Conservation (phyloP, 345 rosid species). For the Eucalyptus curtisii region DNA sequence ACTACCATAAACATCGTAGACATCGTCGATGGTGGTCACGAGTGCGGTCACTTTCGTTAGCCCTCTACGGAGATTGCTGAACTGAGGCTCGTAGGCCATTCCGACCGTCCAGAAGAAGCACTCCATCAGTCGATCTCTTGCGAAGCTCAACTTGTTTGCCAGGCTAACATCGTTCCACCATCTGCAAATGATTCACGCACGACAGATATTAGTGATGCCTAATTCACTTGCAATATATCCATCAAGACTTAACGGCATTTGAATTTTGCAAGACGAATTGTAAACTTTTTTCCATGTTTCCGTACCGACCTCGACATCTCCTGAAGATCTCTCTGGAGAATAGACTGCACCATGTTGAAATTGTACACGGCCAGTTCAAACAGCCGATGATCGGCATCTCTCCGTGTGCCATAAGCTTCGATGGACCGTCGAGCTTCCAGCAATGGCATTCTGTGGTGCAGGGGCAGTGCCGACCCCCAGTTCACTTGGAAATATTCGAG, state of each 20-base stretch:
- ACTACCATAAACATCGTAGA: constrained; percentile 27
- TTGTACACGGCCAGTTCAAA: constrained; percentile 27
- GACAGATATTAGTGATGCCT: neutral
- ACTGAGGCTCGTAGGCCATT: constrained; percentile 11
- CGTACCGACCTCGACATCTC: neutral
- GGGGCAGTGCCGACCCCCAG: constrained; percentile 16
- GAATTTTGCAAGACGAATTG: neutral
- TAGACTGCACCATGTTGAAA: constrained; percentile 28
- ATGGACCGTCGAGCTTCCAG: constrained; percentile 21
- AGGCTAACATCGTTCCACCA: constrained; percentile 25
- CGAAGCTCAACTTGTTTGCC: constrained; percentile 11
- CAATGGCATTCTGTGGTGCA: constrained; percentile 8
- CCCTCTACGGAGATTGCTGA: neutral
- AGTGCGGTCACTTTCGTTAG: constrained; percentile 20
- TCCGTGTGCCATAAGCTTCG: neutral
- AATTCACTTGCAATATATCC: neutral
- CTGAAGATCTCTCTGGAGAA: constrained; percentile 17
- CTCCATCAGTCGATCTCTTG: constrained; percentile 35
- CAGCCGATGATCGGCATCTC: neutral
- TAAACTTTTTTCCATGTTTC: neutral
- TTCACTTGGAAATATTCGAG: neutral
- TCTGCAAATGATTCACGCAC: neutral
- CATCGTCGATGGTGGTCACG: constrained; percentile 24
- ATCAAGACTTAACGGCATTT: neutral
- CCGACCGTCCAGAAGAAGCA: constrained; percentile 32